A percentile compares a stretch with the other conserved stretches of the same genome.
Conservation (phyloP, 768 basidiomycete species). For the Phanerochaete carnosa region DNA sequence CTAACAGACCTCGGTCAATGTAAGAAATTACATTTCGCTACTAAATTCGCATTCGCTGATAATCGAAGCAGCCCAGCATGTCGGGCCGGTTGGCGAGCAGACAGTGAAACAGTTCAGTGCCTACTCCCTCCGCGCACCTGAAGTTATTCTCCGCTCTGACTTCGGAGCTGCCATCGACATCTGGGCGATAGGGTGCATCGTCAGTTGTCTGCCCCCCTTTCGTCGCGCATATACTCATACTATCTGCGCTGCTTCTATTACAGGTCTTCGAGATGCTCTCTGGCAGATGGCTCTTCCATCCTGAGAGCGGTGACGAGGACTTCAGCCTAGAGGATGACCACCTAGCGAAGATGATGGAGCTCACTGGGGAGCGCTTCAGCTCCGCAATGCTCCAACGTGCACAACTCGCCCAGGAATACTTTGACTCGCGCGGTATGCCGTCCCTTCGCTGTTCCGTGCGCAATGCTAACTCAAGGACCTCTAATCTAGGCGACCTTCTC, state of each 20-base stretch:
- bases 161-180: constrained; percentile 22
- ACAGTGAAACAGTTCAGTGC: constrained; percentile 17
- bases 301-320: constrained; percentile 11
- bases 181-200: constrained; percentile 31
- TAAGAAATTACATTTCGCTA: not conserved
- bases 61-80: not conserved
- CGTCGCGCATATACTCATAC: not conserved
- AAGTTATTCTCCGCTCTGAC: constrained; percentile 24
- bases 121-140: constrained; percentile 26
- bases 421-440: not conserved
- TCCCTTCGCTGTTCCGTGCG: not conserved
- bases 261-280: constrained; percentile 26
- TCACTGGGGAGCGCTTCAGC: constrained; percentile 24
- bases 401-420: not conserved
- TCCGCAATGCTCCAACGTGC: constrained; percentile 14
- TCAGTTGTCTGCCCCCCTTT: constrained; percentile 5
- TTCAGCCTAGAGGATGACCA: constrained; percentile 26
- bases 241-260: not conserved
- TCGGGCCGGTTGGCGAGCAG: constrained; percentile 18
- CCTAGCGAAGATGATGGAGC: constrained; percentile 29
- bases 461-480: not conserved
- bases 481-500: not conserved
- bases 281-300: constrained; percentile 22
- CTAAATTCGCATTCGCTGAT: not conserved
- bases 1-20: constrained; percentile 23